Base-by-base conservation (phyloP, 352 stramenopile genomes). In the Pythium brachiatum region DNA sequence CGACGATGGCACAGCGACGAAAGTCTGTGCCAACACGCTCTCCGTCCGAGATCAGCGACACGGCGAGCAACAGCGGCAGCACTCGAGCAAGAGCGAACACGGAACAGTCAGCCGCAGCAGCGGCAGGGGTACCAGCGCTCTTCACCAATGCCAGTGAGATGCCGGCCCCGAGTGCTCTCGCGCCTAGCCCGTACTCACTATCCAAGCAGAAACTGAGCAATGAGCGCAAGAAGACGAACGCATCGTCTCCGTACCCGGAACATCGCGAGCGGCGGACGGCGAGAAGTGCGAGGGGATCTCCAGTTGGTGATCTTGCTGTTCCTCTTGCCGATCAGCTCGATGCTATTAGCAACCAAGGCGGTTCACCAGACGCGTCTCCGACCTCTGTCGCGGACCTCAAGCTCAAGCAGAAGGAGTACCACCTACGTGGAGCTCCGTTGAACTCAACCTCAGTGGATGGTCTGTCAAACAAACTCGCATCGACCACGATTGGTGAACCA, bases 151-250 rank as follows among this genome's bases (percentile, higher is more conserved):
- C 54, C 5, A 32, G 23, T 12, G 53, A 68, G 20, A 21, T 58
- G 12, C 44, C 58, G 1, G 34, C 56, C 3, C 47, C 48, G 25
- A 54, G 21, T 29, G 44, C 50, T 5, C 51, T 27, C 18, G 9
- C 53, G 7, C 39, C 39, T n/a, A 66, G 54, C 32, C 60, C 61
- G 23, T 69, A 69, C 44, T 73, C 57, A 8, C 66, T 69, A 15
- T 61, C 68, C 0, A 75, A 64, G 43, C 67, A 74, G 56, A 64
- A 66, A 44, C 62, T 66, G 15, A 66, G 38, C 18, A 73, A 36
- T 15, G 59, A 74, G 27, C 66, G 63, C 39, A 72, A 70, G 44
- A 74, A 78, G 57, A 68, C 62, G 3, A 70, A 70, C 32, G 62
- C 70, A 7, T 65, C 70, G 23, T 72, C 66, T 0, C 68, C 69